These are phyloP conservation scores for Venturia nashicola DNA, from an alignment of 2,329 filamentous ascomycete species.

Conservation along the genomic window DNA sequence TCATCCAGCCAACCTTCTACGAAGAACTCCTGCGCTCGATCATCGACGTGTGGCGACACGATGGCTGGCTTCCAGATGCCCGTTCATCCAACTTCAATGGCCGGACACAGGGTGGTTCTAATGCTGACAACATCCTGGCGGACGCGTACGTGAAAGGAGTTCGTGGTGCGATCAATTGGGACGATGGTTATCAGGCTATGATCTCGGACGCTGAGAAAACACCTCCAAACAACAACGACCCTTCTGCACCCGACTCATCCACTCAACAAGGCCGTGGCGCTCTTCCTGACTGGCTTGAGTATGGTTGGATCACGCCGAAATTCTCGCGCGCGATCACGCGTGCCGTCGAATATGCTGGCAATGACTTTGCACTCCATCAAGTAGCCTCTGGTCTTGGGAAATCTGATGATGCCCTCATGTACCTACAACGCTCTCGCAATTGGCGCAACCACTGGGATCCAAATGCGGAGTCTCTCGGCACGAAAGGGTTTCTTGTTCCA, in stretches of 20 bases:
- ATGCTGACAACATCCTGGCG: slow-evolving; percentile 59
- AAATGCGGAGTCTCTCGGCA: slow-evolving; percentile 43
- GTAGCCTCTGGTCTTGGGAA: slow-evolving; percentile 48
- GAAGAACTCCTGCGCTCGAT: slow-evolving; percentile 55
- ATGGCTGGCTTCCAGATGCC: slow-evolving; percentile 53
- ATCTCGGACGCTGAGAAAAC: slow-evolving; percentile 52
- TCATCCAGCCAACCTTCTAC: slow-evolving; percentile 50
- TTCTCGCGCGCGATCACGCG: slow-evolving; percentile 51
- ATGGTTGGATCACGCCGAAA: slow-evolving; percentile 52
- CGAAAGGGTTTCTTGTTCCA: slow-evolving; percentile 55
- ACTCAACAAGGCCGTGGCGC: slow-evolving; percentile 58
- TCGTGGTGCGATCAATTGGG: slow-evolving; percentile 50
- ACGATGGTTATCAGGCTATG: slow-evolving; percentile 18
- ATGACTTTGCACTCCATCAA: slow-evolving; percentile 56
- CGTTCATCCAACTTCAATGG: slow-evolving; percentile 60
- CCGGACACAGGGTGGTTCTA: slow-evolving; percentile 56
- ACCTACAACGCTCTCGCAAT: slow-evolving; percentile 50
- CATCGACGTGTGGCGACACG: slow-evolving; percentile 55
- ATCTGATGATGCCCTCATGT: slow-evolving; percentile 40
- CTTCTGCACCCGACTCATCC: slow-evolving; percentile 44
- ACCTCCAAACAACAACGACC: slow-evolving; percentile 47
- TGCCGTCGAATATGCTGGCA: slow-evolving; percentile 55
- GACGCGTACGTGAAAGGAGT: slow-evolving; percentile 62
- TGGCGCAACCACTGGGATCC: slow-evolving; percentile 65
- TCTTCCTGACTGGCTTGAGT: slow-evolving; percentile 53